Conservation (phyloP, 139 green algal genomes). For the Chlorella vulgaris region DNA sequence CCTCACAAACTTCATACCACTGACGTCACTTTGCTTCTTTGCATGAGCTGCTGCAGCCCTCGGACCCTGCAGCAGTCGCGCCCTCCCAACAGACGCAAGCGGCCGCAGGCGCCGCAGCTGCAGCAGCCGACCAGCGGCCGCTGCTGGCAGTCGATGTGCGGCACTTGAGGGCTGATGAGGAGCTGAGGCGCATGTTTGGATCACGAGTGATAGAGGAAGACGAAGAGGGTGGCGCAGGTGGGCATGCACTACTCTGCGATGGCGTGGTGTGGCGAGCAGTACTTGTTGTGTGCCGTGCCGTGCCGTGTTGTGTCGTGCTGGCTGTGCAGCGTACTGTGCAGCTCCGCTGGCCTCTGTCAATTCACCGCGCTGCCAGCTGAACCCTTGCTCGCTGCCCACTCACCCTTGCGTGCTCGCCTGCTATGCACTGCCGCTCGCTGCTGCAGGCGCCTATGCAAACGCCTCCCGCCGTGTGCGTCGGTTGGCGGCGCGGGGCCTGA, state of each 20-base stretch:
- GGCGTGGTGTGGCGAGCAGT: no score
- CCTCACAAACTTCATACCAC: neutral
- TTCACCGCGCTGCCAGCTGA: neutral
- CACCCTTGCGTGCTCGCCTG: neutral
- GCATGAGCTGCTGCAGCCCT: neutral
- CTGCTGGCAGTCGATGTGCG: conserved; percentile 70
- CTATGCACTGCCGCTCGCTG: no score
- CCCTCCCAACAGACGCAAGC: neutral
- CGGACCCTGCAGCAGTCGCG: neutral
- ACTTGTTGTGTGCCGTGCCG: no score
- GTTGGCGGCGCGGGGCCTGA: conserved; percentile 44
- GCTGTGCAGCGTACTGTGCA: no score
- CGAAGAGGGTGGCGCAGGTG: neutral
- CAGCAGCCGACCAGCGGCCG: neutral
- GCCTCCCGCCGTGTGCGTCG: conserved; percentile 32
- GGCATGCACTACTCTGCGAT: neutral
- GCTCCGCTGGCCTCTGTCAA: no score
- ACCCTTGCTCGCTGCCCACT: neutral
- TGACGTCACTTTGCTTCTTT: neutral
- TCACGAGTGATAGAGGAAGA: conserved; percentile 62
- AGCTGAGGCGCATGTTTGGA: conserved; percentile 88
- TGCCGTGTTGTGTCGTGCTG: no score
- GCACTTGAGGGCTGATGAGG: conserved; percentile 70
- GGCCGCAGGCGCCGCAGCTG: neutral
- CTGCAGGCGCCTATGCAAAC: conserved; percentile 16